Evolutionary conservation across 2,329 filamentous ascomycete genomes (phyloP).

Genomic region (Stenocarpella maydis): DNA sequence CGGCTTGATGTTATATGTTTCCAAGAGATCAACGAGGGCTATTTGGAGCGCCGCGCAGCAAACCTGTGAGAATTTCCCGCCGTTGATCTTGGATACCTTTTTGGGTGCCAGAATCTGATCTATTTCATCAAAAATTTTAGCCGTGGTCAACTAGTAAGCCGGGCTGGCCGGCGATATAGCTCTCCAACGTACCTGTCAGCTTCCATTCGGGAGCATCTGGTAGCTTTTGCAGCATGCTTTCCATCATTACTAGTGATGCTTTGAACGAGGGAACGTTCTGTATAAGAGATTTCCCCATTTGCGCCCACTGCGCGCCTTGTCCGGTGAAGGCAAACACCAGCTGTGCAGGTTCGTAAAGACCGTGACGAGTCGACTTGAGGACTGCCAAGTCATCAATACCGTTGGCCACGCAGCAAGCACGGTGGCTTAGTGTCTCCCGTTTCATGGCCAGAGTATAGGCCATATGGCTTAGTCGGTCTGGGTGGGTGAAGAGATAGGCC

Average conservation of each 20-base stretch:
- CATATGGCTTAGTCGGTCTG: too few relatives aligned
- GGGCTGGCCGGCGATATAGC: too few relatives aligned
- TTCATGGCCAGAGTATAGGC: not conserved
- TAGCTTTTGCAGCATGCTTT: not conserved
- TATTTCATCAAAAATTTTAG: not conserved
- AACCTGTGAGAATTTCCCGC: constrained; percentile 31
- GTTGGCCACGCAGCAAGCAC: not conserved
- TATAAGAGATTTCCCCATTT: not conserved
- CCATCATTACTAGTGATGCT: not conserved
- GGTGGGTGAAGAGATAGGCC: too few relatives aligned
- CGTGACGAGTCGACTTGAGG: not conserved
- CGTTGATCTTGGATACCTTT: constrained; percentile 36
- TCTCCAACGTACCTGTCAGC: too few relatives aligned
- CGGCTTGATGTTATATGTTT: not conserved
- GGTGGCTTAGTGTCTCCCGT: not conserved
- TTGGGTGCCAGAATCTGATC: not conserved
- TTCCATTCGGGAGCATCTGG: not conserved
- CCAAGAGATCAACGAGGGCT: not conserved
- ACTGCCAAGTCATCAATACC: not conserved
- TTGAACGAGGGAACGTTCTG: too few relatives aligned
- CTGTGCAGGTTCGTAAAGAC: not conserved
- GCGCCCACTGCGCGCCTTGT: not conserved
- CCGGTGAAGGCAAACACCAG: not conserved
- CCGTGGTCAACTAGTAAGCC: not conserved
- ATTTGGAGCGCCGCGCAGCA: not conserved